Evolutionary conservation across 768 basidiomycete species (phyloP), one percentile per base, ranked within the genome.

Genomic region (Lentinula lateritia): DNA sequence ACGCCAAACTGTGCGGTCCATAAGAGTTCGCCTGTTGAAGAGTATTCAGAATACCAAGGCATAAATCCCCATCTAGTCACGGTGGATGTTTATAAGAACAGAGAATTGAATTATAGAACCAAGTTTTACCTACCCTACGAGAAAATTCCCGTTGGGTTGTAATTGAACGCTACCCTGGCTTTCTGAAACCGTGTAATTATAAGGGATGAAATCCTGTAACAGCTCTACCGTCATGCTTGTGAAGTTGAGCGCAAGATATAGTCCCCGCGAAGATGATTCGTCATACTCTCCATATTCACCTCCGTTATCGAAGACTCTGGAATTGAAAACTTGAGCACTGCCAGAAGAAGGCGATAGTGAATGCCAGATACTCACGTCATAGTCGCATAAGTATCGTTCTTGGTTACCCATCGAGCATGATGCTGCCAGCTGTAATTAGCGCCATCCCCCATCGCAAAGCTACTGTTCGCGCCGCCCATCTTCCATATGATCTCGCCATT

Each of bases 401-500:
- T 64, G 18, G 38, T 53, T 9, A 52, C 57, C 65, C 65, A 68
- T n/a, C 67, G 53, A 7, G 60, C 65, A 48, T 68, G 64, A 39
- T 68, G 66, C 39, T 68, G 67, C 59, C 59, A 68, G 46, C 62
- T 59, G 50, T 63, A 65, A 16, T 63, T 42, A 4, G 61, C 50
- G 45, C 65, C 61, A 41, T 64, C 23, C 10, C 61, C 62, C 18
- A 57, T 55, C 9, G 67, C 60, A 39, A 68, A 68, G 15, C 60
- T 46, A 1, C 61, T 63, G 41, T 53, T 53, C 34, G 61, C 63
- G 2, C 67, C 65, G 9, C 67, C 67, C 18, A 68, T 62, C 2
- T 64, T 64, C 67, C 67, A 68, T 6, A 66, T 15, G 45, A 68
- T 66, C 3, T 61, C 62, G 3, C 67, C 67, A 46, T 63, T 60